Percentiles rank a stretch among this genome's conserved stretches.
These are phyloP conservation scores for Aphanomyces cochlioides DNA, from an alignment of 352 stramenopile genomes.

Conservation along the genomic window DNA sequence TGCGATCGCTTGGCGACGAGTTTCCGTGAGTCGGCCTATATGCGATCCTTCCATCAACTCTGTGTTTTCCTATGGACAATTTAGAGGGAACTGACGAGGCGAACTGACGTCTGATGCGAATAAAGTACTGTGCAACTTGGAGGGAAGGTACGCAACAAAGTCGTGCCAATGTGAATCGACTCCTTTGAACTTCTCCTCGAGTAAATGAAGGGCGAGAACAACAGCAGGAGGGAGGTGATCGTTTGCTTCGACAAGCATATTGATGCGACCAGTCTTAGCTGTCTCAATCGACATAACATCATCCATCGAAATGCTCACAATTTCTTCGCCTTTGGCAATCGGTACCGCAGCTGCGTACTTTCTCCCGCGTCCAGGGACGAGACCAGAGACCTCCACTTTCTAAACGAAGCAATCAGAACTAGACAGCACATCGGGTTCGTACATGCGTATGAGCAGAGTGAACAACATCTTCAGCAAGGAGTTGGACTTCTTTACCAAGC, in stretches of 20 bases:
- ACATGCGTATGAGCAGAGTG: conserved; percentile 15
- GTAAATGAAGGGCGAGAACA: conserved; percentile 21
- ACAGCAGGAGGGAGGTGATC: conserved; percentile 18
- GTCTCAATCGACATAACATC: conserved; percentile 21
- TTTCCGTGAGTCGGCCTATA: conserved; percentile 10
- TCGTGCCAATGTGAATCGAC: conserved; percentile 11
- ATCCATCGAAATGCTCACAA: conserved; percentile 16
- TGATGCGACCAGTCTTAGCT: conserved; percentile 6
- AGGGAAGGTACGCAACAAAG: conserved; percentile 7
- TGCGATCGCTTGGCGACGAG: conserved; percentile 12
- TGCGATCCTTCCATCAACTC: conserved; percentile 29
- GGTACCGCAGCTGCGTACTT: conserved; percentile 7
- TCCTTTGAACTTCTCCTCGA: conserved; percentile 27
- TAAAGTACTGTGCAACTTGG: conserved; percentile 13
- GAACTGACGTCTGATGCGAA: conserved; percentile 14
- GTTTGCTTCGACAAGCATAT: conserved; percentile 16
- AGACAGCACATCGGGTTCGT: background rate
- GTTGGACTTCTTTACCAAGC: background rate
- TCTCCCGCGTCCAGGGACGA: background rate
- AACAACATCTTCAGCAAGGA: conserved; percentile 14
- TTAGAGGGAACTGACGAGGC: background rate
- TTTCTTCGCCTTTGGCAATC: conserved; percentile 17
- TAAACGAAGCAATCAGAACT: background rate
- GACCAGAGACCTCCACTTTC: conserved; percentile 3
- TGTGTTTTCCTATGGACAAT: conserved; percentile 12